These are phyloP conservation scores for Serendipita sp. DNA, from an alignment of 768 basidiomycete species.

Conservation along the genomic window DNA sequence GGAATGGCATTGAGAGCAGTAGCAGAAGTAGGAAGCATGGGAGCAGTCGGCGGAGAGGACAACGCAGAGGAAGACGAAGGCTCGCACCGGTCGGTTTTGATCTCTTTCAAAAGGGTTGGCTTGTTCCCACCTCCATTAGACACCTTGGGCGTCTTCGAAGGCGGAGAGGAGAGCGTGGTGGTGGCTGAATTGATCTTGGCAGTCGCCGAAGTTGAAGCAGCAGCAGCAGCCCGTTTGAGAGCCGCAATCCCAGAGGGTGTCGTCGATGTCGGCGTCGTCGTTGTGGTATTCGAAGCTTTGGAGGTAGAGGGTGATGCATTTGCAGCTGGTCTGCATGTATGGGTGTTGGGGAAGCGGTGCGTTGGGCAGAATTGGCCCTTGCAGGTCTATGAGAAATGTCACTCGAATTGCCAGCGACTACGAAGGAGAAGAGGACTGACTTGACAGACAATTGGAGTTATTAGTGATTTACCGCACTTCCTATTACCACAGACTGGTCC, in stretches of 20 bases:
- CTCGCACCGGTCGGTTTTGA: slow-evolving; percentile 50
- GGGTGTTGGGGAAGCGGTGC: slow-evolving; percentile 67
- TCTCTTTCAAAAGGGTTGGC: neutral
- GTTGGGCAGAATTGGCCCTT: slow-evolving; percentile 54
- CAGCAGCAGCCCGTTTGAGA: slow-evolving; percentile 24
- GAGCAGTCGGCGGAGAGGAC: slow-evolving; percentile 14
- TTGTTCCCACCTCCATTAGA: slow-evolving; percentile 13
- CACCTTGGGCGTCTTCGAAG: slow-evolving; percentile 23
- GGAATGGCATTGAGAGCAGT: neutral
- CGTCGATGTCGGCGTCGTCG: slow-evolving; percentile 11
- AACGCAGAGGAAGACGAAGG: slow-evolving; percentile 19
- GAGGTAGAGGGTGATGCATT: slow-evolving; percentile 25
- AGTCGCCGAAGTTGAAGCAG: slow-evolving; percentile 24
- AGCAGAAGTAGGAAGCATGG: neutral
- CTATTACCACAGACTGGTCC: slow-evolving; percentile 40
- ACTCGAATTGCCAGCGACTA: neutral
- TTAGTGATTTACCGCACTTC: slow-evolving; percentile 58
- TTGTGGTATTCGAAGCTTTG: slow-evolving; percentile 13
- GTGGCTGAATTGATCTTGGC: slow-evolving; percentile 9
- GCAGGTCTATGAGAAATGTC: slow-evolving; percentile 37
- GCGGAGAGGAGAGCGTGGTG: slow-evolving; percentile 16
- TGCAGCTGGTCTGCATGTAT: slow-evolving; percentile 21
- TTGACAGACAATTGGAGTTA: slow-evolving; percentile 56
- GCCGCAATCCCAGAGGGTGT: slow-evolving; percentile 24
- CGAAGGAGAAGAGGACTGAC: slow-evolving; percentile 31